Percentiles rank a stretch among this genome's conserved stretches.
Conservation (phyloP, 2,329 filamentous ascomycete species). For the Epichloe glyceriae region DNA sequence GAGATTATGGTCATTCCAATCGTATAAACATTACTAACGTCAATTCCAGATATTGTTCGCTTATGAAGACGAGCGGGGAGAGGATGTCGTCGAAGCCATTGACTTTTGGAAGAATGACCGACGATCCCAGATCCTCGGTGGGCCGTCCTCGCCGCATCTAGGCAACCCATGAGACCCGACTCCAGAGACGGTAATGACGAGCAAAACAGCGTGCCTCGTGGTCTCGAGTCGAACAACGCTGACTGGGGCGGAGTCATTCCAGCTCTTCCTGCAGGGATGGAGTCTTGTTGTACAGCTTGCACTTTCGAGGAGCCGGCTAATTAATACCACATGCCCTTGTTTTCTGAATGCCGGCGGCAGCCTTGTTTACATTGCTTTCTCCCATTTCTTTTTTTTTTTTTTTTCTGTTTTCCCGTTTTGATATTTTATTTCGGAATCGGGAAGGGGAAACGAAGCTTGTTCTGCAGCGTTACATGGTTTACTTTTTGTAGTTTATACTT, state of each 20-base stretch:
- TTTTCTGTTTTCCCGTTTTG: not conserved
- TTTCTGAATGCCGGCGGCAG: not conserved
- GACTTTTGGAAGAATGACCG: conserved; percentile 81
- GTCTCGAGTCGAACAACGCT: not conserved
- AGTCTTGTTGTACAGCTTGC: conserved; percentile 15
- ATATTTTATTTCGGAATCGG: not conserved
- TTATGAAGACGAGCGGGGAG: conserved; percentile 88
- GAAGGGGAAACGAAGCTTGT: not conserved
- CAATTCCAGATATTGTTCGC: conserved; percentile 74
- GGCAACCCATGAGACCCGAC: not conserved
- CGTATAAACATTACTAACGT: not conserved
- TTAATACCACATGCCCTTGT: not conserved
- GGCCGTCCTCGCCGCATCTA: conserved; percentile 4
- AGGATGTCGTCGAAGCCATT: conserved; percentile 85
- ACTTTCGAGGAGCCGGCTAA: not conserved
- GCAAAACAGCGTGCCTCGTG: not conserved
- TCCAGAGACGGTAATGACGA: not conserved
- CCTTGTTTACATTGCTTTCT: conserved; percentile 1
- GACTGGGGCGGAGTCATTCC: conserved; percentile 6
- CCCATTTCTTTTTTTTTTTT: not conserved
- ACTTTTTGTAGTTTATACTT: conserved; percentile 1
- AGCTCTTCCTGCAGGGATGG: conserved; percentile 10
- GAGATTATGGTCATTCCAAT: too few relatives aligned
- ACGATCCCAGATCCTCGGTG: conserved; percentile 28
- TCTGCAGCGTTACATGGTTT: conserved; percentile 2